Evolutionary conservation across 768 basidiomycete genomes (phyloP), one percentile per base, ranked within the genome.

Genomic region (Dioszegia crocea): DNA sequence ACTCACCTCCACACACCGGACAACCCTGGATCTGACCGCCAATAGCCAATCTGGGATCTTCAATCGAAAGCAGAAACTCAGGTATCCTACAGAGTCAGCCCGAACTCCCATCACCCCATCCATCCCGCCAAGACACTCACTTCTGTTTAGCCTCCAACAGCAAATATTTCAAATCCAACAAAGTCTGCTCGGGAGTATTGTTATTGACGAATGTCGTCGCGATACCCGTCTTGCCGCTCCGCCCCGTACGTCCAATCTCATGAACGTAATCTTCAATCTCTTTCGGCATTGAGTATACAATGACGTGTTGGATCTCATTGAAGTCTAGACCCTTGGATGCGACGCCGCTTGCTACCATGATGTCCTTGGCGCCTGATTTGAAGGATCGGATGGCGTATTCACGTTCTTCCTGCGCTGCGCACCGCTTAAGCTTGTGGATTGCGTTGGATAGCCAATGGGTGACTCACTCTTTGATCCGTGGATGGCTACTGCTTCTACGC

Each of bases 221-320:
- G 56, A 99, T 97, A 51, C 96, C 96, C 0, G 96, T 99, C 77
- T 97, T 97, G 21, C 96, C 96, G 65, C 89, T 91, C 66, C 96
- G 86, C 51, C 96, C 96, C 6, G 96, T 99, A 60, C 96, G 88
- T 26, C 96, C 96, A 65, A 98, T 98, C 78, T 99, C 94, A 80
- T 99, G 96, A 49, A 98, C 94, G 70, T 99, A 99, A 76, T 99
- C 96, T 61, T 99, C 96, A 63, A 99, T 99, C 80, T 99, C 96
- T 77, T 98, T 99, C 0, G 96, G 96, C 96, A 99, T 98, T 29
- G 89, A 86, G 77, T 93, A 99, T 62, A 97, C 98, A 78, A 99
- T 97, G 73, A 98, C 93, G 75, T 97, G 96, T 68, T 97, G 92
- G 59, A 99, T 94, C 71, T 98, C 96, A 76, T 88, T 92, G 79